Evolutionary conservation across 768 basidiomycete species (phyloP), one percentile per base, ranked within the genome.

Genomic region (Xerocomellus intermedius): DNA sequence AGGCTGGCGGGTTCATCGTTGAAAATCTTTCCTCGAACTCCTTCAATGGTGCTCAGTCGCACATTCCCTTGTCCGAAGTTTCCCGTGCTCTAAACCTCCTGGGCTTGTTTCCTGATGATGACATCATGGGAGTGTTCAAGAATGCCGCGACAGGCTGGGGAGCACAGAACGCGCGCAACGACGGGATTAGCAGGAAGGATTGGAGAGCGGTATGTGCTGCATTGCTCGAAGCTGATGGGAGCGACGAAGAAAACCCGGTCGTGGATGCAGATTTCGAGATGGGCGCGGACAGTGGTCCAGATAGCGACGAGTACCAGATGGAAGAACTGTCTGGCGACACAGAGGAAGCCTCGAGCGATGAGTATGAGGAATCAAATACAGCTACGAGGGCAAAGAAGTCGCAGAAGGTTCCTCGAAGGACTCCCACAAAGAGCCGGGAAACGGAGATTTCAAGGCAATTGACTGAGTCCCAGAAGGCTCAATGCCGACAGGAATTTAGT

Each of bases 121-220:
- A 89, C 50, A 76, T 91, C 12, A 77, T 93, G 5, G 66, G 76
- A 2, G 86, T 91, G 2, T 90, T 94, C 69, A 77, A 77, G 36
- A 89, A 87, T 56, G 91, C 91, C 3, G 86, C 87, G 0, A 75
- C 81, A 2, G 91, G 89, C 17, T 91, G 91, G 90, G 70, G 69
- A 45, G 74, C 70, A 13, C 71, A 70, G 10, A 56, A 65, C 33
- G 52, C 55, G 7, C 64, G 61, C 32, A 73, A 67, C 14, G 68
- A 69, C 28, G 67, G 72, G 42, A 80, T 94, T 24, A 81, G 77
- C 59, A 74, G 77, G 46, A 82, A 84, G 28, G 91, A 92, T 65
- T 94, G 88, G 87, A 80, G 87, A 36, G 79, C 88, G 13, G 87
- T 94, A 5, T 93, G 91, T 65, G 83, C 86, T 10, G 86, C 86